phyloP scores from a whole-genome alignment of 768 basidiomycete genomes.

The Mycena kentingensis region DNA sequence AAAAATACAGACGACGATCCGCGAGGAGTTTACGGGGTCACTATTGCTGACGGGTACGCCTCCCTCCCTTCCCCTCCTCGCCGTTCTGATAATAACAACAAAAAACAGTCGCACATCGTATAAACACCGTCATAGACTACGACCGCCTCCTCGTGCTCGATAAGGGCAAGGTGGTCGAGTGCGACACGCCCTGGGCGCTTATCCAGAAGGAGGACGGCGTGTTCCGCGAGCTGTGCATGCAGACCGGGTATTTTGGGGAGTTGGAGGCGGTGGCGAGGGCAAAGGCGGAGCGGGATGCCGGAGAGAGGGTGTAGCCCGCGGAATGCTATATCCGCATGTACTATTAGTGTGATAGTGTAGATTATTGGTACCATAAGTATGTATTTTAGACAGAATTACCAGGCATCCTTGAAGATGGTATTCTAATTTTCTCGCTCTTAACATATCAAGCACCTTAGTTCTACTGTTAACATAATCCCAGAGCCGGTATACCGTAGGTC shows the following conservation, averaged over 20 bases:
- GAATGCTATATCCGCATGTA: too few relatives aligned
- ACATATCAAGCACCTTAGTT: too few relatives aligned
- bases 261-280: conserved; percentile 62
- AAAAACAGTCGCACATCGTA: conserved; percentile 70
- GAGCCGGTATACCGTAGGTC: too few relatives aligned
- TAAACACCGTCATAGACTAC: conserved; percentile 81
- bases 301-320: too few relatives aligned
- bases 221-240: conserved; percentile 70
- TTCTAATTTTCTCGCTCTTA: too few relatives aligned
- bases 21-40: conserved; percentile 79
- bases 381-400: too few relatives aligned
- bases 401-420: too few relatives aligned
- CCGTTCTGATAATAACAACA: not conserved
- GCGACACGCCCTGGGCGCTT: conserved; percentile 72
- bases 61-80: not conserved
- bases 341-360: too few relatives aligned
- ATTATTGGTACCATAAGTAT: too few relatives aligned
- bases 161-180: conserved; percentile 65
- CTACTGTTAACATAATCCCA: too few relatives aligned
- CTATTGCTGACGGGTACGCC: conserved; percentile 69
- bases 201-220: conserved; percentile 63
- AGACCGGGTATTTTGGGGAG: conserved; percentile 68
- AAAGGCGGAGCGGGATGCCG: too few relatives aligned
- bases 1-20: conserved; percentile 86
- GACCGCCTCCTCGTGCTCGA: conserved; percentile 81